A percentile compares a stretch with the other conserved stretches of the same genome.
These are phyloP conservation scores for Juglanconis oblonga DNA, from an alignment of 2,329 filamentous ascomycete species.

Conservation along the genomic window DNA sequence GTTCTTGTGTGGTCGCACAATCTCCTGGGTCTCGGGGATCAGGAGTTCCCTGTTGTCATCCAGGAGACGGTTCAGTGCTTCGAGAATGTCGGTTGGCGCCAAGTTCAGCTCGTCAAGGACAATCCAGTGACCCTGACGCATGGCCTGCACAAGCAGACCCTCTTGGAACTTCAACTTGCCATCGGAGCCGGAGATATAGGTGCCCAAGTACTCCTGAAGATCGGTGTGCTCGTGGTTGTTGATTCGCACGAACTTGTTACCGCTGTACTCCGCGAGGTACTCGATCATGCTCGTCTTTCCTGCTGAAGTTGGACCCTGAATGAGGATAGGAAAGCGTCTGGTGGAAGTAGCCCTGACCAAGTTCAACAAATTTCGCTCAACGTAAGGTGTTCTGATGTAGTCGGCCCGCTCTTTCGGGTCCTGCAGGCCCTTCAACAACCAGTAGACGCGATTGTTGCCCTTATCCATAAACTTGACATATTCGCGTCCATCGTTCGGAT, in stretches of 20 bases:
- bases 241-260: constrained; percentile 96
- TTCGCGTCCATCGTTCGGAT: constrained; percentile 69
- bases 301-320: constrained; percentile 94
- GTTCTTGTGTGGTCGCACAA: constrained; percentile 85
- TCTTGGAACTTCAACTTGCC: constrained; percentile 90
- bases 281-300: constrained; percentile 99
- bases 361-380: constrained; percentile 92
- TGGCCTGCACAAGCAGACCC: constrained; percentile 85
- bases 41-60: constrained; percentile 96
- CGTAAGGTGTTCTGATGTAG: constrained; percentile 95
- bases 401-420: constrained; percentile 70
- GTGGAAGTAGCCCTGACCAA: constrained; percentile 92
- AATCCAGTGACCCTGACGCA: constrained; percentile 94
- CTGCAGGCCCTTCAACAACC: constrained; percentile 75
- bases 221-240: constrained; percentile 99
- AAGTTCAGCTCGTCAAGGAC: constrained; percentile 96
- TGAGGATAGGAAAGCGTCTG: constrained; percentile 83
- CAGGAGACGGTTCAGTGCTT: constrained; percentile 89
- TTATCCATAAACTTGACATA: constrained; percentile 77
- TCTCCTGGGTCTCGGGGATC: constrained; percentile 93
- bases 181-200: constrained; percentile 82
- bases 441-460: constrained; percentile 71
- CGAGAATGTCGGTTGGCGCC: constrained; percentile 93
- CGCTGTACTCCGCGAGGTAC: constrained; percentile 92
- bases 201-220: constrained; percentile 94